These are phyloP conservation scores for Lentinus tigrinus DNA, from an alignment of 768 basidiomycete genomes.

Conservation along the genomic window DNA sequence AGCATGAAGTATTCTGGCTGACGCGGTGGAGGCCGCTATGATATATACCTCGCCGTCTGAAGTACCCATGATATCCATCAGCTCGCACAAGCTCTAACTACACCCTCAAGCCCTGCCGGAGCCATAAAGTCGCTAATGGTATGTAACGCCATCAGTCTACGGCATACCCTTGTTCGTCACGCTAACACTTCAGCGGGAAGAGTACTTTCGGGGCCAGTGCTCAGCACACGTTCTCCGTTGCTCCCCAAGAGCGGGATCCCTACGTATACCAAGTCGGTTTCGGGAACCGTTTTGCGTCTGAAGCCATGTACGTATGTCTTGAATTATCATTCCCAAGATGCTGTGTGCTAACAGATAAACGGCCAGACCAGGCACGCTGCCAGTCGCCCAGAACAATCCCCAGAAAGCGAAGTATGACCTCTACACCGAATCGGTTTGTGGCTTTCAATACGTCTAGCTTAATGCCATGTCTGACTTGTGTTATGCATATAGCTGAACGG, in stretches of 20 bases:
- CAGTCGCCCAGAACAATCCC: slow-evolving; percentile 58
- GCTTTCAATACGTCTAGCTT: not conserved
- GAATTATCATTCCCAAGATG: not conserved
- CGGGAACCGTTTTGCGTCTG: slow-evolving; percentile 55
- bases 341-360: not conserved
- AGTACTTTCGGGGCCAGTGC: slow-evolving; percentile 36
- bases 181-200: not conserved
- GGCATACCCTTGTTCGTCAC: not conserved
- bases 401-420: slow-evolving; percentile 64
- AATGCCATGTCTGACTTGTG: not conserved
- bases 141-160: not conserved
- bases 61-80: not conserved
- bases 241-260: slow-evolving; percentile 44
- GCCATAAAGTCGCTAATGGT: too few species aligned
- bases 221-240: slow-evolving; percentile 36
- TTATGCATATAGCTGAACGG: slow-evolving; percentile 48
- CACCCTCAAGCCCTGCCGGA: too few species aligned
- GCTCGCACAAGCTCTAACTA: too few species aligned
- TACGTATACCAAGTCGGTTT: slow-evolving; percentile 60
- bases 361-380: slow-evolving; percentile 53
- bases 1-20: slow-evolving; percentile 7
- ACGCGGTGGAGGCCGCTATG: not conserved
- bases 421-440: slow-evolving; percentile 56
- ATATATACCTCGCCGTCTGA: not conserved
- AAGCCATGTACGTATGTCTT: slow-evolving; percentile 45